phyloP scores from a whole-genome alignment of 2,329 filamentous ascomycete genomes.

The Celoporthe dispersa region DNA sequence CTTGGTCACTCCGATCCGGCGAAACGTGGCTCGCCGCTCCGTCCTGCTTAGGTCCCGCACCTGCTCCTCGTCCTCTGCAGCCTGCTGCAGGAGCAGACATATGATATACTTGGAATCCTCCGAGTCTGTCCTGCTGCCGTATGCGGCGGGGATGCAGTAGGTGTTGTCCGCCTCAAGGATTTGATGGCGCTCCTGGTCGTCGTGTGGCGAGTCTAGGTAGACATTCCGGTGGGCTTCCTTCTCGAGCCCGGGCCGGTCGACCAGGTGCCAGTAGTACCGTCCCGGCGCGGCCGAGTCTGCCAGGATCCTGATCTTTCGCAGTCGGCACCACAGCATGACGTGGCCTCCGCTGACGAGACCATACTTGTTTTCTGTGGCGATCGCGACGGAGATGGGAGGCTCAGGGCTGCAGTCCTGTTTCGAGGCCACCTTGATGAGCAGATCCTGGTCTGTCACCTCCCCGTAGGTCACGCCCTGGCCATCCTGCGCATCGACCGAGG shows the following conservation, averaged over 20 bases:
- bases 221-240: constrained; percentile 6
- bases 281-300: background rate
- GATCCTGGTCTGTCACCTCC: constrained; percentile 6
- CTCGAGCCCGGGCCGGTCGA: background rate
- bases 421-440: constrained; percentile 5
- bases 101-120: constrained; percentile 14
- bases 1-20: constrained; percentile 18
- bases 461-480: constrained; percentile 11
- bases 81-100: constrained; percentile 15
- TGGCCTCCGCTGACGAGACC: constrained; percentile 6
- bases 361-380: background rate
- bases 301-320: background rate
- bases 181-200: background rate
- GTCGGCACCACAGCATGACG: background rate
- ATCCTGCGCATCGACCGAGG: constrained; percentile 12
- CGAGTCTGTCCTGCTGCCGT: background rate
- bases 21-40: background rate
- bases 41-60: background rate
- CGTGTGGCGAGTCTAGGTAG: constrained; percentile 13
- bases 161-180: background rate
- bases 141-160: constrained; percentile 16
- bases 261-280: constrained; percentile 2
- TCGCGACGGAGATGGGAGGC: no score
- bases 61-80: background rate
- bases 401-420: background rate